Evolutionary conservation across 768 basidiomycete genomes (phyloP).

Genomic region (Dacryopinax spathularia): DNA sequence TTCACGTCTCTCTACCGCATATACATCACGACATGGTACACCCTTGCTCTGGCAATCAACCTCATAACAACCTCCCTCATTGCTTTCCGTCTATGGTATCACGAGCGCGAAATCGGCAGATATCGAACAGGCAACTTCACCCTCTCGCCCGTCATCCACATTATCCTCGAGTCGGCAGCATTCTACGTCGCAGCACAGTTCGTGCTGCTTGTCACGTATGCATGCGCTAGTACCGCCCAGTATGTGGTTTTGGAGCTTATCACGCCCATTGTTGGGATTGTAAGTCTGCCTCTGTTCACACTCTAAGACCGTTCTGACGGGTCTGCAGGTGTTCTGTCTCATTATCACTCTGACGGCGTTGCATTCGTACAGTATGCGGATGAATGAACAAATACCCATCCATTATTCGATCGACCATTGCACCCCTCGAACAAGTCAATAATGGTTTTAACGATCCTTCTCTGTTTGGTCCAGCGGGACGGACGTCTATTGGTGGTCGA

Average conservation of each 20-base stretch:
- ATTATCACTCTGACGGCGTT: background rate
- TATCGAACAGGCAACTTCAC: conserved; percentile 1
- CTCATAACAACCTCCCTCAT: background rate
- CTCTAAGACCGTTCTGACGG: background rate
- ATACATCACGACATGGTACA: background rate
- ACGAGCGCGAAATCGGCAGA: background rate
- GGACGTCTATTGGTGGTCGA: no score
- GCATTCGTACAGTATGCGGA: background rate
- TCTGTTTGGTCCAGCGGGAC: no score
- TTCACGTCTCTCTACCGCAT: background rate
- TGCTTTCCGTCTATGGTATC: background rate
- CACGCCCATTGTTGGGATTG: background rate
- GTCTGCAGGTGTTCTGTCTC: background rate
- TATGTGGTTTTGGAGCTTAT: background rate
- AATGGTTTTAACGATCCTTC: no score
- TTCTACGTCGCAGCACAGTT: background rate
- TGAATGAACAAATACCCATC: background rate
- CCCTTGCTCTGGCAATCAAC: background rate
- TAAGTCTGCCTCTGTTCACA: background rate
- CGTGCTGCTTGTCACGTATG: background rate
- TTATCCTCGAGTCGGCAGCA: background rate
- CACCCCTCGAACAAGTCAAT: no score
- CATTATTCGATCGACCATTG: background rate
- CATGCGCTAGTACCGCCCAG: background rate
- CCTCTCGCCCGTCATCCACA: background rate